Base-by-base conservation (phyloP, 2,329 filamentous ascomycete species). In the Trichoderma koningii region DNA sequence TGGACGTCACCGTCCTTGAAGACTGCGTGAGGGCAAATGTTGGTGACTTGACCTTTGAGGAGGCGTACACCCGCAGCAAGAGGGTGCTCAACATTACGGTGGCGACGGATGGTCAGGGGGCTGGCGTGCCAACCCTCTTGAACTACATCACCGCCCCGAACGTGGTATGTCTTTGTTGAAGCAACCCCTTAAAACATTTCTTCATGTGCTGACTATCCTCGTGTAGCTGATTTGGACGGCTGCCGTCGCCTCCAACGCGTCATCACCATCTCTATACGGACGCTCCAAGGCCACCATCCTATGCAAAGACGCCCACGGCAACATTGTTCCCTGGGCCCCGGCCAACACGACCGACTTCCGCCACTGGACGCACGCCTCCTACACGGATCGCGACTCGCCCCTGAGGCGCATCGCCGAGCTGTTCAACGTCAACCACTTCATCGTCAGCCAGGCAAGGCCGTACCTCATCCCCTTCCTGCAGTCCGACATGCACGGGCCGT, bases 81-180 rank as follows among this genome's bases (percentile, higher is more conserved):
- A 83, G 92, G 57, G 88, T 96, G 3, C 80, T 98, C 70, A 97
- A 97, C 74, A 97, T 98, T 69, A 97, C 93, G 0, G 89, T 97
- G 23, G 90, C 91, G 0, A 91, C 90, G 1, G 87, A 87, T 23
- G 87, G 86, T 6, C 86, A 88, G 67, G 88, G 87, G 67, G 88
- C 87, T 15, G 92, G 91, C 41, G 87, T 94, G 1, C 93, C 93
- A 2, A 93, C 90, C 53, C 79, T 97, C 38, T 84, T 98, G 41
- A 98, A 97, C 76, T 95, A 97, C 73, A 83, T 97, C 57, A 97
- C 93, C 1, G 91, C 94, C 3, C 94, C 94, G 3, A 94, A 97
- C 73, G 93, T 97, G 71, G 90, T 93, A 84, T 69, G 89, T 87
- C 21, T 23, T 23, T 30, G 19, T 21, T 47, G 17, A 30, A 30